Evolutionary conservation across 192 early-diverging fungal species (phyloP).

Genomic region (Diversispora eburnea): DNA sequence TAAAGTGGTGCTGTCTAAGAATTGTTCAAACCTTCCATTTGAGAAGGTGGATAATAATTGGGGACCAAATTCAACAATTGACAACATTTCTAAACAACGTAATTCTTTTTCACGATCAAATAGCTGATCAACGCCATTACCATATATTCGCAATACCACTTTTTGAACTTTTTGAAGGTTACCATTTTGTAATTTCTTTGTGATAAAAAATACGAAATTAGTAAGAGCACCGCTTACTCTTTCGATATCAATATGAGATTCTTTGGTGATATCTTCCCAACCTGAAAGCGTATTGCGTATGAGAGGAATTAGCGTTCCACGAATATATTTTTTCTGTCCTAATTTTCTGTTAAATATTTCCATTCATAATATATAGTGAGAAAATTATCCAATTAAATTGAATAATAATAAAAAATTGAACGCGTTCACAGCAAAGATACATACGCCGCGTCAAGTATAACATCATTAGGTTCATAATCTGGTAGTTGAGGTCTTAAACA

Average conservation of each 20-base stretch:
- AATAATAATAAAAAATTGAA: background rate
- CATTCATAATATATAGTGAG: background rate
- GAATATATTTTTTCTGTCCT: background rate
- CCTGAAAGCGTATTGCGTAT: background rate
- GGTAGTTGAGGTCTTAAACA: no score
- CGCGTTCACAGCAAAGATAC: background rate
- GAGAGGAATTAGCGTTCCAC: background rate
- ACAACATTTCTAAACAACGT: conserved; percentile 69
- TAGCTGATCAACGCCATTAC: conserved; percentile 72
- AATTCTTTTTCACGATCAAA: conserved; percentile 79
- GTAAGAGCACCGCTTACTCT: conserved; percentile 42
- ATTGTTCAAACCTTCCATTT: conserved; percentile 87
- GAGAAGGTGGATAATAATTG: conserved; percentile 69
- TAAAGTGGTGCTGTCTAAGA: conserved; percentile 70
- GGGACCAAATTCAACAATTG: conserved; percentile 70
- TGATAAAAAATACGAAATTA: conserved; percentile 31
- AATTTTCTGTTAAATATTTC: background rate
- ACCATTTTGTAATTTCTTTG: background rate
- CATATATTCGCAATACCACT: conserved; percentile 74
- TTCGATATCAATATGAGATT: conserved; percentile 29
- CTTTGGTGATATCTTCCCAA: conserved; percentile 35
- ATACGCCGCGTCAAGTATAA: background rate
- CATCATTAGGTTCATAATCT: background rate
- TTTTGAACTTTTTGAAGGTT: conserved; percentile 31
- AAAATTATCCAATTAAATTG: no score